Evolutionary conservation across 1,139 yeast species (phyloP), one percentile per base, ranked within the genome.

Genomic region (Nematodospora anomalae): DNA sequence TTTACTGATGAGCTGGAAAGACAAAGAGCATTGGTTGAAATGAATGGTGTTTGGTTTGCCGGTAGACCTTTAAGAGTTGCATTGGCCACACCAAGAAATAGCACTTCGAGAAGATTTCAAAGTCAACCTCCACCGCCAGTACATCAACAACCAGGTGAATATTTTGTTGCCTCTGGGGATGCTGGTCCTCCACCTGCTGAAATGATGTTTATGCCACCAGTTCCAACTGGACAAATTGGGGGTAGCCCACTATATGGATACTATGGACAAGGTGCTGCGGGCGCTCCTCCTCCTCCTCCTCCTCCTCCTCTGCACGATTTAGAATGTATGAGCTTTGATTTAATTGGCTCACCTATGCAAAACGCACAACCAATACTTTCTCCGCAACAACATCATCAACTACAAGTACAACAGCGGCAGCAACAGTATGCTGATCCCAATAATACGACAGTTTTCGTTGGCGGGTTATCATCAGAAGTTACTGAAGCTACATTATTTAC

Each of bases 401-500:
- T 38, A 2, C 47, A 35, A 10, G 42, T 40, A 14, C 40, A 30
- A 4, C 39, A 31, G 4, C 47, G 41, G 6, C 44, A 37, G 16
- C 79, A 77, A 44, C 58, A 60, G 22, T 83, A 67, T 53, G 71
- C 83, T 28, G 95, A 88, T 53, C 89, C 90, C 13, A 80, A 76
- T 54, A 89, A 88, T 57, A 87, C 96, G 9, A 89, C 97, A 0
- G 96, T 89, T n/a, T 89, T 89, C 58, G 92, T 89, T 15, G 97
- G 97, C 16, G 97, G 97, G 0, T 64, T 89, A 32, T 80, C 92
- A 6, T 70, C 82, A 14, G 80, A 81, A 35, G 89, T 87, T 18
- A 71, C 79, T 11, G 97, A 88, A 53, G 83, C 80, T 35, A 86
- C 89, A 26, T 64, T 90, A 34, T 75, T 81, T 46, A 69, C 85